Base-by-base conservation (phyloP, 2,329 filamentous ascomycete genomes). In the Lachnellula occidentalis region DNA sequence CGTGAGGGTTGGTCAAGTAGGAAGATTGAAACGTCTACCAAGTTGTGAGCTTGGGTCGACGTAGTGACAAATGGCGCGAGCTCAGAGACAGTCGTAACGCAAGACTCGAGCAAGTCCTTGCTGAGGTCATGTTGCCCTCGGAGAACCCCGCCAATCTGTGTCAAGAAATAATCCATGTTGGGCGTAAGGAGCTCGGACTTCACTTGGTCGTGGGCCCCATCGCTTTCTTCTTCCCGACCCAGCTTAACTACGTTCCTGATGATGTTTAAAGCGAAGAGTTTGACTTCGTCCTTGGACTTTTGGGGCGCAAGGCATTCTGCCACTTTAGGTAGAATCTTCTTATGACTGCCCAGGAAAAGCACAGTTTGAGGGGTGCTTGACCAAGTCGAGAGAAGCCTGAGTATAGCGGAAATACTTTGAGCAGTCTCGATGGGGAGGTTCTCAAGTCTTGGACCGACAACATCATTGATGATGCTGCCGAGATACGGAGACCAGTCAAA, bases 241-340 rank as follows among this genome's bases (percentile, higher is more conserved):
- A 87, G 73, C 52, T 77, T 78, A 34, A 90, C 78, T 34, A 92
- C 74, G 53, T 84, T 87, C 43, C 81, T 79, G 45, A 99, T 70
- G 42, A 97, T 86, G 11, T 83, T 79, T 31, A 99, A 75, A 1
- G 92, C 82, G 67, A 90, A 95, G 0, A 88, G 73, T 66, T 92
- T 94, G 53, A 99, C 92, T 54, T 91, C 86, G 58, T 92, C 88
- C 69, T 94, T 94, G 0, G 88, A 83, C 51, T 88, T 92, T 45
- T 81, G 78, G 5, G 87, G 78, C 4, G 78, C 77, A 24, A 99
- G 73, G 63, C 86, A 88, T 59, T 89, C 83, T 41, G 90, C 81
- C 15, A 96, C 73, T 61, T 85, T 85, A 15, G 76, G 76, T 31
- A 97, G 68, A 49, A 85, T 80, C 55, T 85, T 80, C 7, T 79